Evolutionary conservation across 1,284 basidiomycete genomes (phyloP).

Genomic region (Psilocybe mexicana): DNA sequence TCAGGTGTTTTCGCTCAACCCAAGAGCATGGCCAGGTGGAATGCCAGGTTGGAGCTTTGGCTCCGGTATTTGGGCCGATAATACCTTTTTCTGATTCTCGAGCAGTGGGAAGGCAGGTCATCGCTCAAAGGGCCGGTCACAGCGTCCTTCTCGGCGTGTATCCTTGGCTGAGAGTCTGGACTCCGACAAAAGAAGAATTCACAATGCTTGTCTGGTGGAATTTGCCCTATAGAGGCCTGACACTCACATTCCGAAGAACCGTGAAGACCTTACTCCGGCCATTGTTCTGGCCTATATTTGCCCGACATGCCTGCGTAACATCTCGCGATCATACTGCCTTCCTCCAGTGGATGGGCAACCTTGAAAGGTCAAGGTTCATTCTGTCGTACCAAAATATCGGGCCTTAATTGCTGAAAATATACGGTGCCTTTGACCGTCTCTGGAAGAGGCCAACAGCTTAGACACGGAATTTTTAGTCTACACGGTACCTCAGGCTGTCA

Average conservation of each 20-base stretch:
- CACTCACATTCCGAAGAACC: not conserved
- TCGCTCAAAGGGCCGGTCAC: not conserved
- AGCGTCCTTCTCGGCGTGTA: not conserved
- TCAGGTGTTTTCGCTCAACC: not conserved
- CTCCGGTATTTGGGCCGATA: conserved; percentile 1
- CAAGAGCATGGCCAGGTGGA: not conserved
- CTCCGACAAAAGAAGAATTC: not conserved
- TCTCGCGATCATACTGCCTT: too few species aligned
- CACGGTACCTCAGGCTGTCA: conserved; percentile 11
- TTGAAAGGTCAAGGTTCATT: not conserved
- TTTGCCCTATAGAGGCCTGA: not conserved
- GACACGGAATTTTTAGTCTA: conserved; percentile 9
- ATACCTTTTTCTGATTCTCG: not conserved
- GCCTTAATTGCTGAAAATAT: not conserved
- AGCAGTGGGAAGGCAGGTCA: not conserved
- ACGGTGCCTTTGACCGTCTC: conserved; percentile 7
- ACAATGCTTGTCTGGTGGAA: not conserved
- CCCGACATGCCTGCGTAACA: not conserved
- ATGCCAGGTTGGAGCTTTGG: not conserved
- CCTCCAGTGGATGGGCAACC: too few species aligned
- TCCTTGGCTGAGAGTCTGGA: not conserved
- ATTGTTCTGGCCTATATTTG: not conserved
- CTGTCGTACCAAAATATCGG: not conserved
- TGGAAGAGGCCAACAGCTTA: not conserved
- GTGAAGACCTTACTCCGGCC: not conserved